Evolutionary conservation across 257 asterid species (phyloP).

Genomic region (Nicotiana tabacum): DNA sequence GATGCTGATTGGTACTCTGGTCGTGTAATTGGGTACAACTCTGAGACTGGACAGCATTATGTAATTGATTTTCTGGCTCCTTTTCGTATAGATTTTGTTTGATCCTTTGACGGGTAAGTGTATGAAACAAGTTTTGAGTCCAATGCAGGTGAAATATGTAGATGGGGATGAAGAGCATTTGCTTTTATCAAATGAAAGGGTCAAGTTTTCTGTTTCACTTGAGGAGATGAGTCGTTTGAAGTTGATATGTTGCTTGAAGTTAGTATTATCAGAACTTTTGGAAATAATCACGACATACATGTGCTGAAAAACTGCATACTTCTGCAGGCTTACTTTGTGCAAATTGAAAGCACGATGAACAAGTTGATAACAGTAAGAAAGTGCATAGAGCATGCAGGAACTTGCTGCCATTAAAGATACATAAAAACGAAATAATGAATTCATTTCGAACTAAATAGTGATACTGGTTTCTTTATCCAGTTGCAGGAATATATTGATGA

Average conservation of each 20-base stretch:
- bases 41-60: conserved; percentile 59
- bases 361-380: conserved; percentile 58
- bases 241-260: conserved; percentile 24
- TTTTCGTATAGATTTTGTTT: not conserved
- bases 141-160: conserved; percentile 72
- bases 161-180: conserved; percentile 83
- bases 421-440: too few relatives aligned
- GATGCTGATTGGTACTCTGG: conserved; percentile 92
- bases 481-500: too few relatives aligned
- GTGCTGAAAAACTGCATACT: conserved; percentile 16
- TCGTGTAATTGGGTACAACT: conserved; percentile 41
- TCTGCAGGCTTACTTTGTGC: conserved; percentile 67
- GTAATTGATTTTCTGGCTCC: conserved; percentile 39
- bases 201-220: conserved; percentile 59
- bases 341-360: conserved; percentile 81
- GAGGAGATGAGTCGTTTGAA: conserved; percentile 61
- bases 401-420: too few relatives aligned
- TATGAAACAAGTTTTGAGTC: conserved; percentile 9
- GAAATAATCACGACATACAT: too few relatives aligned
- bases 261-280: too few relatives aligned
- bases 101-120: not conserved
- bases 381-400: not conserved
- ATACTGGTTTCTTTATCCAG: too few relatives aligned
- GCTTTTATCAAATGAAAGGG: conserved; percentile 57
- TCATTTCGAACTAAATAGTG: too few relatives aligned